phyloP scores from a whole-genome alignment of 129 eudicot genomes.

The Rutidosis leptorrhynchoides region DNA sequence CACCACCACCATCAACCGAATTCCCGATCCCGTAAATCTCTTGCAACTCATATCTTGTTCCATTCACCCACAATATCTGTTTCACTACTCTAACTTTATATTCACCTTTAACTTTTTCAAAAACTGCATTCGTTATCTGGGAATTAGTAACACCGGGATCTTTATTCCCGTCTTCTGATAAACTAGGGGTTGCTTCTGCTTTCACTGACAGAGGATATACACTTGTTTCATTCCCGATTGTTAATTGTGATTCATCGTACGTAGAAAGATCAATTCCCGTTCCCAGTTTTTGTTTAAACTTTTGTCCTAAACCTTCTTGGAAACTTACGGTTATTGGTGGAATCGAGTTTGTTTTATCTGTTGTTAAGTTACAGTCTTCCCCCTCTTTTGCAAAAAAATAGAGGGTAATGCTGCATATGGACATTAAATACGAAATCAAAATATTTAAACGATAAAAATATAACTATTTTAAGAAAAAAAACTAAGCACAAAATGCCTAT shows the following conservation, averaged over 20 bases:
- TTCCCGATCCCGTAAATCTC: slow-evolving; percentile 97
- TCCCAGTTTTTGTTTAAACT: slow-evolving; percentile 73
- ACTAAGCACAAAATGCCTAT: neutral
- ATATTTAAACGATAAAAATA: neutral
- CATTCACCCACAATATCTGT: slow-evolving; percentile 83
- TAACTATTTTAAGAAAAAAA: neutral
- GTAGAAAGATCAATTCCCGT: slow-evolving; percentile 77
- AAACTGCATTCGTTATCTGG: slow-evolving; percentile 79
- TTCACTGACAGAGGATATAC: slow-evolving; percentile 79
- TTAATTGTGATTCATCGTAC: slow-evolving; percentile 51
- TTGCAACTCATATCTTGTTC: slow-evolving; percentile 78
- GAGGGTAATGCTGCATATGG: slow-evolving; percentile 58
- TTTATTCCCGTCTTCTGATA: slow-evolving; percentile 27
- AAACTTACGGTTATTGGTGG: slow-evolving; percentile 63
- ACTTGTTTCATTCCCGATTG: slow-evolving; percentile 39
- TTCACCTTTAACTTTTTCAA: slow-evolving; percentile 80
- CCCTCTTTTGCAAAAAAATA: slow-evolving; percentile 94
- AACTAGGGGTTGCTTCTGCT: slow-evolving; percentile 66
- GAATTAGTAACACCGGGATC: slow-evolving; percentile 51
- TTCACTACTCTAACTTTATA: slow-evolving; percentile 68
- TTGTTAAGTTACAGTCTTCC: slow-evolving; percentile 61
- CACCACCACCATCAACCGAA: slow-evolving; percentile 62
- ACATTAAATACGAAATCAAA: neutral
- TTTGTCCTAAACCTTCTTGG: slow-evolving; percentile 80
- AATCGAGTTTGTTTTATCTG: slow-evolving; percentile 45